Conservation (phyloP, 192 early-diverging fungal genomes). For the Coemansia aciculifera region DNA sequence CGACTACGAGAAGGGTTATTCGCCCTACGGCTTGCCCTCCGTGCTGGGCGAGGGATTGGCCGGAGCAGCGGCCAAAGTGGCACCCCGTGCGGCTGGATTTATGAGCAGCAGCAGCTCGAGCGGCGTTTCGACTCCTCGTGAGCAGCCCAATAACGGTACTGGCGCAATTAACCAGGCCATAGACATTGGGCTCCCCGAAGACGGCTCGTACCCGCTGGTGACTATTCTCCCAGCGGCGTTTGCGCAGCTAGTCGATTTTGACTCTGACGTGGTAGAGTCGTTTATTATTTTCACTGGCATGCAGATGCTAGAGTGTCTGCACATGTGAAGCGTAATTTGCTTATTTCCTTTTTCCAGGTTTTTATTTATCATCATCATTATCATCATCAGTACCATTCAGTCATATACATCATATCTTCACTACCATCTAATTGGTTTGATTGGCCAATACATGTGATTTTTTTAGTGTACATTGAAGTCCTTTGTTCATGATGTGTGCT, state of each 20-base stretch:
- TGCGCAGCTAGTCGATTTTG: constrained; percentile 33
- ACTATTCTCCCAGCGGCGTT: constrained; percentile 46
- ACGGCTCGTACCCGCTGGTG: constrained; percentile 41
- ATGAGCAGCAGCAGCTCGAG: constrained; percentile 23
- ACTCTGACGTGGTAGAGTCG: constrained; percentile 42
- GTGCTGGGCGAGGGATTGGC: background rate
- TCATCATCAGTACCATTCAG: too few species aligned
- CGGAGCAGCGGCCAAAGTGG: background rate
- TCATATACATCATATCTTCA: too few species aligned
- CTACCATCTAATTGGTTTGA: too few species aligned
- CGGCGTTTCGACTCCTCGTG: constrained; percentile 27
- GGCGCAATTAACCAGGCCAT: constrained; percentile 3
- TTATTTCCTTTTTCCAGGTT: background rate
- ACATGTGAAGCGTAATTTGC: constrained; percentile 21
- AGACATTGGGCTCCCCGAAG: constrained; percentile 23
- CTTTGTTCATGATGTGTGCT: too few species aligned
- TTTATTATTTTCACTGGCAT: constrained; percentile 50
- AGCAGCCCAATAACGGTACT: constrained; percentile 1
- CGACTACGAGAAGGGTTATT: constrained; percentile 51
- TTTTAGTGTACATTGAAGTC: too few species aligned
- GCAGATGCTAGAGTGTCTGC: constrained; percentile 54
- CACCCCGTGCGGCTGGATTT: background rate
- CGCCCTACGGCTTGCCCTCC: constrained; percentile 30
- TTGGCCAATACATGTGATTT: too few species aligned
- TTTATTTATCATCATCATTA: background rate